Evolutionary conservation across 495 filamentous ascomycete species (phyloP).

Genomic region (Podospora pseudopauciseta): DNA sequence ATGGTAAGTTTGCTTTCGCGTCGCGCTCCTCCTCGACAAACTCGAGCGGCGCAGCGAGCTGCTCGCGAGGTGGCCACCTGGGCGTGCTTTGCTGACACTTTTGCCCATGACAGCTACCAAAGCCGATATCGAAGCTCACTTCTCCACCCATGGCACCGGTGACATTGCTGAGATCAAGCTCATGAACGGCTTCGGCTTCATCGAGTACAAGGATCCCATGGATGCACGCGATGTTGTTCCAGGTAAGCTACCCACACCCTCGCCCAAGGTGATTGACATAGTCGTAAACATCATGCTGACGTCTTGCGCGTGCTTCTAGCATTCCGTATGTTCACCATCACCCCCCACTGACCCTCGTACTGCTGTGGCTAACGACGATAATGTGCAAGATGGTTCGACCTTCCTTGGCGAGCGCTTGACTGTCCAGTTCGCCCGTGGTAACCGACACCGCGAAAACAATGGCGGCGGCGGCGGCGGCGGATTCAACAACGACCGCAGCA

Average conservation of each 20-base stretch:
- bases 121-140: slow-evolving; percentile 92
- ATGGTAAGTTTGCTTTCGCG: slow-evolving; percentile 61
- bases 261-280: slow-evolving; percentile 1
- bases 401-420: slow-evolving; percentile 97
- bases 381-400: slow-evolving; percentile 81
- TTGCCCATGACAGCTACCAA: slow-evolving; percentile 70
- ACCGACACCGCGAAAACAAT: slow-evolving; percentile 71
- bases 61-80: neutral
- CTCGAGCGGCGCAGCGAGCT: slow-evolving; percentile 8
- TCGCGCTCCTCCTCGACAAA: slow-evolving; percentile 11
- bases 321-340: slow-evolving; percentile 51
- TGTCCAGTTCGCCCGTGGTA: slow-evolving; percentile 94
- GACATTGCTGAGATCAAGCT: slow-evolving; percentile 99
- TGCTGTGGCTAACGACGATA: slow-evolving; percentile 35
- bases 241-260: slow-evolving; percentile 54
- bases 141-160: slow-evolving; percentile 89
- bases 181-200: slow-evolving; percentile 99
- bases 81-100: neutral
- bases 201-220: slow-evolving; percentile 96
- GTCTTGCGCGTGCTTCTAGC: slow-evolving; percentile 35
- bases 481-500: slow-evolving; percentile 65
- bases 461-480: slow-evolving; percentile 47
- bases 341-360: slow-evolving; percentile 19
- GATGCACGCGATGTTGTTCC: slow-evolving; percentile 97
- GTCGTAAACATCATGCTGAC: slow-evolving; percentile 31